Conservation (phyloP, 176 grass and related monocot genomes). For the Triticum dicoccoides region DNA sequence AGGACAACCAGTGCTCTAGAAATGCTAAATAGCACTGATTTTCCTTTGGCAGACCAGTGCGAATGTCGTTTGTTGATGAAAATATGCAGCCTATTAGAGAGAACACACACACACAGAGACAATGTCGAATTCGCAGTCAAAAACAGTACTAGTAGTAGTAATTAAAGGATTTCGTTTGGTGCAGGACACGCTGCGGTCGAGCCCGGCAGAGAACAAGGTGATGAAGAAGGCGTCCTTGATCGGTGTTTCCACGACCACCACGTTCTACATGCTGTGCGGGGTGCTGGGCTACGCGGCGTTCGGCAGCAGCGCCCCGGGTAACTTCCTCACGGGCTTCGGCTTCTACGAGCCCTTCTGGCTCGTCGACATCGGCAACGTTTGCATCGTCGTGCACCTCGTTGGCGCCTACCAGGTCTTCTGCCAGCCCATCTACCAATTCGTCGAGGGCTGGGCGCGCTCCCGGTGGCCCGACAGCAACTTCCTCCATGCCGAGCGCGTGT, state of each 20-base stretch:
- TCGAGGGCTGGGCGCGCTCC: conserved; percentile 41
- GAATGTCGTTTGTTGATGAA: too few relatives aligned
- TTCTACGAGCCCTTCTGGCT: conserved; percentile 99
- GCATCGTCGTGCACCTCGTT: conserved; percentile 79
- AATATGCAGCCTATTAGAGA: too few relatives aligned
- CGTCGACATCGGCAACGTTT: conserved; percentile 84
- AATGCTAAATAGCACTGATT: too few relatives aligned
- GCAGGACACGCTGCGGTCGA: conserved; percentile 86
- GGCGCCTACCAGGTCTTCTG: conserved; percentile 99
- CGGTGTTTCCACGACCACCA: conserved; percentile 70
- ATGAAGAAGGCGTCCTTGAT: conserved; percentile 93
- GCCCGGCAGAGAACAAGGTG: conserved; percentile 82
- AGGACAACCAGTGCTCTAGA: too few relatives aligned
- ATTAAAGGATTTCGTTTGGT: background rate
- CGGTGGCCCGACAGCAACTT: conserved; percentile 52
- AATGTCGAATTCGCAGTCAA: too few relatives aligned
- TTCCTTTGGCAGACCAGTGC: too few relatives aligned
- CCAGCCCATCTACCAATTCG: conserved; percentile 77
- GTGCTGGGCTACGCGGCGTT: conserved; percentile 84
- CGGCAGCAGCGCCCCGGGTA: conserved; percentile 76
- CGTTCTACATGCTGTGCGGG: conserved; percentile 95
- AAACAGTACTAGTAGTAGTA: background rate
- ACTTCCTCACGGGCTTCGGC: conserved; percentile 93
- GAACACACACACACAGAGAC: too few relatives aligned
- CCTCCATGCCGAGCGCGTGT: conserved; percentile 36